Base-by-base conservation (phyloP, 2,329 filamentous ascomycete species). In the Aureobasidium sp. region DNA sequence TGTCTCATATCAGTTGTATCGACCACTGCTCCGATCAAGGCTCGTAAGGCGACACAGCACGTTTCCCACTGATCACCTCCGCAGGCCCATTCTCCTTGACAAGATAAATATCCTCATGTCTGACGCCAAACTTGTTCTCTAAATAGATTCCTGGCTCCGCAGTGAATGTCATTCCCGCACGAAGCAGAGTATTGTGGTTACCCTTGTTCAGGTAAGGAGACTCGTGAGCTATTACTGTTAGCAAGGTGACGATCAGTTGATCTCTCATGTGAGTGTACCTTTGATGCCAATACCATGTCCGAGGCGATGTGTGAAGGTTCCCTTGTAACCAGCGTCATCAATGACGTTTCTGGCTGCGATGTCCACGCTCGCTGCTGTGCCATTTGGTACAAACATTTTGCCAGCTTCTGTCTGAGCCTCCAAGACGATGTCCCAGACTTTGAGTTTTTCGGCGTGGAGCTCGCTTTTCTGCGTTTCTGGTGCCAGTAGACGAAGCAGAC, bases 201-300 rank as follows among this genome's bases (percentile, higher is more conserved):
- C 82, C 85, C 67, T 86, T 84, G 69, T 87, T 85, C 36, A 87
- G 72, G 66, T 87, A 87, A 0, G 84, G 84, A 34, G 82, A 84
- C 68, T 87, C 84, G 65, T 87, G 84, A 1, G 84, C 84, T 62
- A 7, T 36, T 41, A 9, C 2, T 32, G 55, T 59, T n/a, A 63
- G 36, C 42, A 3, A 41, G 10, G 3, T 10, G 32, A 46, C 10
- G 15, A n/a, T 32, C 13, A 20, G n/a, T 8, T 2, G 2, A 5
- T 1, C 15, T 13, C 32, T 37, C 6, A 17, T 20, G 6, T n/a
- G 12, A 20, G n/a, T 50, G 44, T 53, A 57, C 46, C 50, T 72
- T 87, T 87, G 68, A 87, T 86, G 0, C 84, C 85, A 52, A 87
- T 86, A 1, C 84, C 82, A 66, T 87, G 85, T 0, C 84, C 84